Evolutionary conservation across 257 asterid genomes (phyloP), one percentile per base, ranked within the genome.

Genomic region (Ajuga chamaepitys): DNA sequence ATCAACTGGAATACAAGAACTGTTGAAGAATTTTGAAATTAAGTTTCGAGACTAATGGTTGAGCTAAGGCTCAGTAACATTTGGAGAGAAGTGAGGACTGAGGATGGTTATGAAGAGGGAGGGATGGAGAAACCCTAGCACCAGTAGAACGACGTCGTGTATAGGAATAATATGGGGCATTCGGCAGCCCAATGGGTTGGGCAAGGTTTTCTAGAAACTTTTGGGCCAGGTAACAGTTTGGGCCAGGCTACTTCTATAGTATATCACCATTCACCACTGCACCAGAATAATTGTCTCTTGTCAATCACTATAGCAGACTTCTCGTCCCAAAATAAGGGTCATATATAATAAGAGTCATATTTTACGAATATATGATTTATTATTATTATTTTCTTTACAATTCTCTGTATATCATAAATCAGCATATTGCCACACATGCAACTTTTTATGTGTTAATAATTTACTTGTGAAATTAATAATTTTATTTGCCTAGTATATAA

Each of bases 81-180:
- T 7, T 0, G 4, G 55, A 12, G 17, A 12, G 46, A 10, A n/a
- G n/a, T n/a, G n/a, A 1, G 26, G 5, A 1, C 26, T 26, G 47
- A 34, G 17, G 30, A n/a, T n/a, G n/a, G n/a, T n/a, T 22, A 32
- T 47, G 21, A 54, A 41, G 48, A 76, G 59, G 75, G 66, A 17
- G 62, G 9, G 44, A 54, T 17, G 51, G n/a, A n/a, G 4, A 46
- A 76, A 77, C 75, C 78, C 78, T 72, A 77, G 66, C 9, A 28
- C 44, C 17, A 11, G 22, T 51, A 5, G 10, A 0, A 30, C 68
- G 70, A n/a, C 53, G 55, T 10, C 48, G 74, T 10, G 24, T 8
- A 0, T 1, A 13, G 0, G 37, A 7, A 30, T 48, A 7, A 30
- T 48, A 3, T 47, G n/a, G 44, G 67, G 62, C 61, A 0, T 9